Conservation (phyloP, 257 asterid species). For the Forsythia suspensa region DNA sequence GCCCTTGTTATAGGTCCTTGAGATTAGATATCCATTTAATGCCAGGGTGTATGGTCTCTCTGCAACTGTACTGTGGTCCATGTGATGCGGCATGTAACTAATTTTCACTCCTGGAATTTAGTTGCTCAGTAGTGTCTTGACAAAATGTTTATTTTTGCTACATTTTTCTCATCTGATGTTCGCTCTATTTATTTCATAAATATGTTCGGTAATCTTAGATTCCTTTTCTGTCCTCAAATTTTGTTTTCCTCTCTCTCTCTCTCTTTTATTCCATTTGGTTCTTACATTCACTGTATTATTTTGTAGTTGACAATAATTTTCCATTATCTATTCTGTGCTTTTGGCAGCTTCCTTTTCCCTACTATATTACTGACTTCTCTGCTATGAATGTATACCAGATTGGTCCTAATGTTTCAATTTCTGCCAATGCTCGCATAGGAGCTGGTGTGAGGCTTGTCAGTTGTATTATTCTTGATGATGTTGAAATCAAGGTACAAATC, state of each 20-base stretch:
- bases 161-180: neutral
- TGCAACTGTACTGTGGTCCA: too few species aligned
- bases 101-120: too few species aligned
- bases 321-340: neutral
- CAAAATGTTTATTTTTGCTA: too few species aligned
- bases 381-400: constrained; percentile 44
- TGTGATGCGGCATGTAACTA: too few species aligned
- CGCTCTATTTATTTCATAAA: too few species aligned
- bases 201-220: too few species aligned
- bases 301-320: too few species aligned
- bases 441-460: constrained; percentile 85
- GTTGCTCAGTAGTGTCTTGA: neutral
- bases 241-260: too few species aligned
- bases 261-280: neutral
- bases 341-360: neutral
- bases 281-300: neutral
- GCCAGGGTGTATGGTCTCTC: neutral
- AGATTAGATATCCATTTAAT: neutral
- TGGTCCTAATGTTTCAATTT: constrained; percentile 86
- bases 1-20: neutral
- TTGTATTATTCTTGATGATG: constrained; percentile 89
- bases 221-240: neutral
- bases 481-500: constrained; percentile 71
- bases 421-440: constrained; percentile 89
- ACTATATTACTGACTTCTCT: neutral